These are phyloP conservation scores for Kazachstania kunashirensis DNA, from an alignment of 805 yeast genomes.

Conservation along the genomic window DNA sequence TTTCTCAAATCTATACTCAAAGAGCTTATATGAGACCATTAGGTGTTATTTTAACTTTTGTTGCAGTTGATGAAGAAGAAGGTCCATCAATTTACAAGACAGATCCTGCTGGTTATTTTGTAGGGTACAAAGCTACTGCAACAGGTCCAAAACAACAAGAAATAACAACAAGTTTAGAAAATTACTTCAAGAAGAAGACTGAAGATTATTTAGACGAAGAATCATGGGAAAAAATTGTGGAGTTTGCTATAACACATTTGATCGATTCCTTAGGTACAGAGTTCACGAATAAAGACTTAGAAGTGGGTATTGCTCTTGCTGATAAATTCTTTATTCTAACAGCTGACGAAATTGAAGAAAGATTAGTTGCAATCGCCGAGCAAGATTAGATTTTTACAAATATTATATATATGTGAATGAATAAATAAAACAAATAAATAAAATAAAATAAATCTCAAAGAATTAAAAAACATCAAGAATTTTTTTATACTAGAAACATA, in stretches of 20 bases:
- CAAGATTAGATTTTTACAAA: no score
- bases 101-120: constrained; percentile 95
- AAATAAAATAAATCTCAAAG: no score
- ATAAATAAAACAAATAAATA: neutral
- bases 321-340: constrained; percentile 64
- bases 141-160: constrained; percentile 98
- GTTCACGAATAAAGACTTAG: constrained; percentile 86
- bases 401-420: neutral
- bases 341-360: constrained; percentile 86
- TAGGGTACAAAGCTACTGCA: constrained; percentile 83
- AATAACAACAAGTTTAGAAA: constrained; percentile 80
- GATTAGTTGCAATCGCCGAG: constrained; percentile 90
- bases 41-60: constrained; percentile 86
- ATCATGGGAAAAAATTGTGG: constrained; percentile 82
- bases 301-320: constrained; percentile 77
- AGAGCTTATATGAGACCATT: constrained; percentile 97
- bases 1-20: constrained; percentile 92
- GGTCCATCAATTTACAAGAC: constrained; percentile 89
- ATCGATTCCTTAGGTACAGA: constrained; percentile 85
- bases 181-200: constrained; percentile 64
- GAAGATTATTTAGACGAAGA: constrained; percentile 36
- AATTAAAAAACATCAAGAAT: no score
- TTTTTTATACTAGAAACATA: no score
- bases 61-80: constrained; percentile 76
- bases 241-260: constrained; percentile 76